Conservation (phyloP, 2,329 filamentous ascomycete species). For the Phaeosphaeria sp. region DNA sequence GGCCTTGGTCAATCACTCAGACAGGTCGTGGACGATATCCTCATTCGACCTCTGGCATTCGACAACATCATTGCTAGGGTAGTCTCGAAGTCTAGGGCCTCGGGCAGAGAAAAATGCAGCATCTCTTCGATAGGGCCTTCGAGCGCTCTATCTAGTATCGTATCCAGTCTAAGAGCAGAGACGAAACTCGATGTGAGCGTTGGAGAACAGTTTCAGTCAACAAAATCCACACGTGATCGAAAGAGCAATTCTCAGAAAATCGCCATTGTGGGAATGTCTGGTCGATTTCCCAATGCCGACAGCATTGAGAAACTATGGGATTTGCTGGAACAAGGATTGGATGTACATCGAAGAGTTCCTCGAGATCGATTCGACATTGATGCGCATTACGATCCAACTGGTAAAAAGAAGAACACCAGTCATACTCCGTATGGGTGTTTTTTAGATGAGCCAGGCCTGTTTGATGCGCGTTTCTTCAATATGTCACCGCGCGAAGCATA, state of each 20-base stretch:
- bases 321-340: conserved; percentile 74
- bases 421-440: conserved; percentile 79
- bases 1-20: conserved; percentile 36
- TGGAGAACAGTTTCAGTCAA: conserved; percentile 40
- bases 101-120: conserved; percentile 50
- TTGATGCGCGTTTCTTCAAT: conserved; percentile 86
- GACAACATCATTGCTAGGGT: conserved; percentile 55
- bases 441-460: conserved; percentile 76
- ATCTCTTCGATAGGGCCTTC: conserved; percentile 60
- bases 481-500: conserved; percentile 83
- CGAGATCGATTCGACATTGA: conserved; percentile 76
- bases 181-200: background rate
- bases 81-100: conserved; percentile 55
- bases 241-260: conserved; percentile 60
- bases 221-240: conserved; percentile 53
- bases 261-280: conserved; percentile 84
- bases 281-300: conserved; percentile 76
- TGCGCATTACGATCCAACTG: conserved; percentile 73
- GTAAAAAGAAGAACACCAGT: conserved; percentile 76
- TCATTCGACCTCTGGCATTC: conserved; percentile 48
- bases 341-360: conserved; percentile 73
- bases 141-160: conserved; percentile 33
- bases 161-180: background rate
- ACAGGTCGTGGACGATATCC: conserved; percentile 47
- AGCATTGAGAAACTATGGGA: conserved; percentile 78